These are phyloP conservation scores for Excoecaria agallocha DNA, from an alignment of 345 rosid species.

Conservation along the genomic window DNA sequence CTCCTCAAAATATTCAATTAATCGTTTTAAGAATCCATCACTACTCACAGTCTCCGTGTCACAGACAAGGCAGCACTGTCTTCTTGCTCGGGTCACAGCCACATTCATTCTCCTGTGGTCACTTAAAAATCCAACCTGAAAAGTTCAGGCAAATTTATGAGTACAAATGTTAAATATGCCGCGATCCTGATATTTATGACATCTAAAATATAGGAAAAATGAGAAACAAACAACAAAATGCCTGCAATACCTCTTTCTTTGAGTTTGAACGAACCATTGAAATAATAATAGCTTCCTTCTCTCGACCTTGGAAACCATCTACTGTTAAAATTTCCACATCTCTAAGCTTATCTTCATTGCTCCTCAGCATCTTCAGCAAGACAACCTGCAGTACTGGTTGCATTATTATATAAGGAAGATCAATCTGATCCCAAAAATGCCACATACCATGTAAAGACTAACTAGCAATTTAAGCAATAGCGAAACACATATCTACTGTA, in stretches of 20 bases:
- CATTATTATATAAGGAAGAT: slow-evolving; percentile 13
- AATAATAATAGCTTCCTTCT: slow-evolving; percentile 89
- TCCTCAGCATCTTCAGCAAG: slow-evolving; percentile 60
- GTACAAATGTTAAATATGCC: slow-evolving; percentile 7
- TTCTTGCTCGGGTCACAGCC: slow-evolving; percentile 89
- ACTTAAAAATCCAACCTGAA: slow-evolving; percentile 79
- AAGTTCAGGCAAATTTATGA: slow-evolving; percentile 5
- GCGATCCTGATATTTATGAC: neutral
- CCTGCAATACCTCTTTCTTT: slow-evolving; percentile 62
- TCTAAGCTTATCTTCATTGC: slow-evolving; percentile 70
- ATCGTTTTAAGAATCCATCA: slow-evolving; percentile 69
- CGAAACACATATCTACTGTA: slow-evolving; percentile 10
- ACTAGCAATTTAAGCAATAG: neutral
- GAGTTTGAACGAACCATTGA: slow-evolving; percentile 97
- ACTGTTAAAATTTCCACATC: slow-evolving; percentile 90
- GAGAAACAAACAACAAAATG: neutral
- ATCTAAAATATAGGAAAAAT: slow-evolving; percentile 9
- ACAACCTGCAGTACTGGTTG: slow-evolving; percentile 51
- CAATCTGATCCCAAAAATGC: neutral
- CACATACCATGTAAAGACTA: neutral
- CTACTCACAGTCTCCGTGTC: slow-evolving; percentile 80
- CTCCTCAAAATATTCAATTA: slow-evolving; percentile 84
- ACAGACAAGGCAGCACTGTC: slow-evolving; percentile 88
- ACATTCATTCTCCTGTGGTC: slow-evolving; percentile 90
- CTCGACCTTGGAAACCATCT: slow-evolving; percentile 98